These are phyloP conservation scores for Amaranthus palmeri DNA, from an alignment of 148 eudicot genomes.

Conservation along the genomic window DNA sequence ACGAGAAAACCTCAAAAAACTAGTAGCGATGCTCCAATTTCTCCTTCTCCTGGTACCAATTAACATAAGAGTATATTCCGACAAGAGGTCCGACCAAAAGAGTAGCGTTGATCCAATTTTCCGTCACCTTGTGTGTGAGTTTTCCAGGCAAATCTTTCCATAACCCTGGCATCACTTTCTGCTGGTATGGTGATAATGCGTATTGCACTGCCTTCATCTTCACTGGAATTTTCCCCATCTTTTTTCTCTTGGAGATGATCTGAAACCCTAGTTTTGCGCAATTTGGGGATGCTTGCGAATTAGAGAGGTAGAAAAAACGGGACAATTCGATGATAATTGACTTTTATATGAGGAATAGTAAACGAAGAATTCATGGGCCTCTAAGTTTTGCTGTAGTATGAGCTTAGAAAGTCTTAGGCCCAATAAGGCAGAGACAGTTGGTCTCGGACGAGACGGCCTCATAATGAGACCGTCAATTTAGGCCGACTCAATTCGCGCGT, in stretches of 20 bases:
- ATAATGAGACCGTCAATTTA: too few species aligned
- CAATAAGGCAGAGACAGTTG: too few species aligned
- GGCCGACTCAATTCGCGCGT: too few species aligned
- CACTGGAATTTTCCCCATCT: constrained; percentile 80
- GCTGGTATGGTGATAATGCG: constrained; percentile 85
- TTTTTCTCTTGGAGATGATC: neutral
- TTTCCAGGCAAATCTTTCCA: constrained; percentile 75
- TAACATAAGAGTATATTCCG: constrained; percentile 61
- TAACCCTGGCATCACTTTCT: constrained; percentile 89
- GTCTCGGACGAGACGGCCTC: too few species aligned
- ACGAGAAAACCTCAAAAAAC: neutral
- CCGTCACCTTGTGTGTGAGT: constrained; percentile 71
- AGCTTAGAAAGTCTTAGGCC: too few species aligned
- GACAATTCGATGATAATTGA: too few species aligned
- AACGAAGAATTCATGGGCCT: too few species aligned
- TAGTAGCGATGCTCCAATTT: constrained; percentile 60
- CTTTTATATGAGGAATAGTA: too few species aligned
- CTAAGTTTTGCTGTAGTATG: too few species aligned
- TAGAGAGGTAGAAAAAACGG: neutral
- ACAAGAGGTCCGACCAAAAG: constrained; percentile 67
- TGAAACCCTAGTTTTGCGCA: constrained; percentile 27
- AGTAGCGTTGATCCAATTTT: constrained; percentile 70
- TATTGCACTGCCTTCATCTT: constrained; percentile 80
- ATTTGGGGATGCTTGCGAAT: neutral
- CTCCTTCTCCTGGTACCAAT: constrained; percentile 61